Conservation (phyloP, 2,329 filamentous ascomycete genomes). For the Lasiodiplodia sp. region DNA sequence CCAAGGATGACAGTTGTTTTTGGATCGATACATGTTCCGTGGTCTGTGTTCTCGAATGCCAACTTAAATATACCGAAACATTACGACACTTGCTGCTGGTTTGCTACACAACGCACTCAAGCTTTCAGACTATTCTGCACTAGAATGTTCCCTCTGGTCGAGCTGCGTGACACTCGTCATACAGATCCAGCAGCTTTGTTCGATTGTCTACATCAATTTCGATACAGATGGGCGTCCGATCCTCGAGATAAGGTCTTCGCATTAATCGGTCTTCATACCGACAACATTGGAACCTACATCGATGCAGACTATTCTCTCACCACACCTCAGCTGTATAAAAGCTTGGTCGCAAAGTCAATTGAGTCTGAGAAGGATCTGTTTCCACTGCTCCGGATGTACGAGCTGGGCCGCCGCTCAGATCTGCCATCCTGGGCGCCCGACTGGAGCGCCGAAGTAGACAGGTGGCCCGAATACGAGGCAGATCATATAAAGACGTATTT, state of each 20-base stretch:
- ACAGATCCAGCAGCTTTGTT: too few relatives aligned
- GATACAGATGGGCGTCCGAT: background rate
- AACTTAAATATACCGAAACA: background rate
- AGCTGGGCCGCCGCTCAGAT: background rate
- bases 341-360: background rate
- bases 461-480: background rate
- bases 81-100: too few relatives aligned
- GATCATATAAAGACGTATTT: rapidly evolving
- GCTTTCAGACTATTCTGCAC: too few relatives aligned
- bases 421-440: background rate
- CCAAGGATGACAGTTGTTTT: background rate
- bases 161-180: rapidly evolving
- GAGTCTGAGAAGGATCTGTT: background rate
- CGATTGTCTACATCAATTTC: too few relatives aligned
- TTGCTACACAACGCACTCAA: too few relatives aligned
- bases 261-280: background rate
- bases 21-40: background rate
- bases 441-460: background rate
- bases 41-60: too few relatives aligned
- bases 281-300: background rate
- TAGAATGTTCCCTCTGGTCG: too few relatives aligned
- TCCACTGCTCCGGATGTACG: background rate
- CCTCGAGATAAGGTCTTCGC: background rate
- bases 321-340: background rate
- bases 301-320: background rate